These are phyloP conservation scores for Leccinum disarticulatum DNA, from an alignment of 768 basidiomycete species.

Conservation along the genomic window DNA sequence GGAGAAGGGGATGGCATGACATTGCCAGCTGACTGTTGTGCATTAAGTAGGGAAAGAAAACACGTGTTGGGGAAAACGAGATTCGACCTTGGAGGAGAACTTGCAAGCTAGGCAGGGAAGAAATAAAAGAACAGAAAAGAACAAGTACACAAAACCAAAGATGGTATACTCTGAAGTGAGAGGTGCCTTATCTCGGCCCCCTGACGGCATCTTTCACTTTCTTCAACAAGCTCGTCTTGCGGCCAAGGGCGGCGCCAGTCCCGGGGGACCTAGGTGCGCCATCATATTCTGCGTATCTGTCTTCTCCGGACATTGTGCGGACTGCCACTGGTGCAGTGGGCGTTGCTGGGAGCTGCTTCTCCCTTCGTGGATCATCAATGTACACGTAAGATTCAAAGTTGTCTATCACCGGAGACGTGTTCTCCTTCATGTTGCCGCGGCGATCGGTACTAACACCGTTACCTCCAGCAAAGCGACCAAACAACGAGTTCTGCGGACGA, in stretches of 20 bases:
- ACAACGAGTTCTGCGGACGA: slow-evolving; percentile 69
- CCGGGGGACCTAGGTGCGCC: slow-evolving; percentile 36
- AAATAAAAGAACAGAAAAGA: slow-evolving; percentile 2
- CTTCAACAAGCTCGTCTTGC: slow-evolving; percentile 79
- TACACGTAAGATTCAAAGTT: slow-evolving; percentile 61
- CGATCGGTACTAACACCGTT: slow-evolving; percentile 31
- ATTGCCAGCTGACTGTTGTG: slow-evolving; percentile 5
- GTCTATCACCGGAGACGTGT: slow-evolving; percentile 32
- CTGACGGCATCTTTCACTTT: slow-evolving; percentile 75
- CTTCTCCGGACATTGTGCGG: slow-evolving; percentile 30
- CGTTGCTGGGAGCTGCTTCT: slow-evolving; percentile 55
- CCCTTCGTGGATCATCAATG: slow-evolving; percentile 50
- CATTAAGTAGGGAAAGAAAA: not conserved
- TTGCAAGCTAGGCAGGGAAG: slow-evolving; percentile 9
- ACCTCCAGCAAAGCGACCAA: slow-evolving; percentile 63
- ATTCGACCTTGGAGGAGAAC: slow-evolving; percentile 6
- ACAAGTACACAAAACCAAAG: slow-evolving; percentile 4
- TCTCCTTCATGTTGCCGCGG: slow-evolving; percentile 38
- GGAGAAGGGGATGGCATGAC: slow-evolving; percentile 2
- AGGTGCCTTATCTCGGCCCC: slow-evolving; percentile 41
- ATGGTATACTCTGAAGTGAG: slow-evolving; percentile 6
- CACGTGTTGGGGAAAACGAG: not conserved
- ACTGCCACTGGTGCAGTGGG: slow-evolving; percentile 32
- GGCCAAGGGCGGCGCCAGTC: slow-evolving; percentile 48
- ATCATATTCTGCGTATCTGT: slow-evolving; percentile 52